Evolutionary conservation across 108 stramenopile species (phyloP), one percentile per base, ranked within the genome.

Genomic region (Fragilaria crotonensis): DNA sequence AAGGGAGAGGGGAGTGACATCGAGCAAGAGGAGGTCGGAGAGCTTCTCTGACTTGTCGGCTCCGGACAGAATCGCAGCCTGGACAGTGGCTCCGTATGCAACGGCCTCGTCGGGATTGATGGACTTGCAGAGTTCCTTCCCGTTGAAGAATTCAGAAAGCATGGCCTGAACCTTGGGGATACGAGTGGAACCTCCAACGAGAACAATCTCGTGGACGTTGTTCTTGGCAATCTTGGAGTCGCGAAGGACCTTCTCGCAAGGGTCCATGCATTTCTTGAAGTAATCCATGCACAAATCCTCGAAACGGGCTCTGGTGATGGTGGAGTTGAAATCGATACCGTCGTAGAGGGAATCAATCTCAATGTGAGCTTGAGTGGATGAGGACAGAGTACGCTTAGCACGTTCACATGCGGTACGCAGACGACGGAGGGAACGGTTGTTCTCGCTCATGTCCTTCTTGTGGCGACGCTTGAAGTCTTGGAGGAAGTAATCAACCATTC

Each of bases 381-480:
- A 85, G 22, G 96, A 98, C 49, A 99, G 95, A 49, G 97, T 99
- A 54, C 97, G 90, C 97, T 98, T 99, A 60, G 97, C 98, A 66
- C 98, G 96, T 78, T 99, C 98, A 72, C 98, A 99, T 52, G 98
- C 98, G 51, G 98, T 98, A 74, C 97, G 94, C 26, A 99, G 93
- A 76, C 98, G 96, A 71, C 98, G 96, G 30, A 97, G 89, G 29
- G 98, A 94, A 55, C 98, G 95, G 68, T 97, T 83, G 90, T 95
- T 96, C 55, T 61, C 48, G 53, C 68, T 73, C 85, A 90, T 92
- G 60, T 91, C 95, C 90, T 91, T 93, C 59, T 75, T 67, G 81
- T 87, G 84, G 59, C 91, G 90, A 54, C 90, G 71, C 93, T 90
- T 95, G 85, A 98, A 95, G 71, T 96, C 95, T 76, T 90, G 85